Percentiles rank a stretch among this genome's conserved stretches.
phyloP scores from a whole-genome alignment of 257 asterid species.

The Nicotiana attenuata region DNA sequence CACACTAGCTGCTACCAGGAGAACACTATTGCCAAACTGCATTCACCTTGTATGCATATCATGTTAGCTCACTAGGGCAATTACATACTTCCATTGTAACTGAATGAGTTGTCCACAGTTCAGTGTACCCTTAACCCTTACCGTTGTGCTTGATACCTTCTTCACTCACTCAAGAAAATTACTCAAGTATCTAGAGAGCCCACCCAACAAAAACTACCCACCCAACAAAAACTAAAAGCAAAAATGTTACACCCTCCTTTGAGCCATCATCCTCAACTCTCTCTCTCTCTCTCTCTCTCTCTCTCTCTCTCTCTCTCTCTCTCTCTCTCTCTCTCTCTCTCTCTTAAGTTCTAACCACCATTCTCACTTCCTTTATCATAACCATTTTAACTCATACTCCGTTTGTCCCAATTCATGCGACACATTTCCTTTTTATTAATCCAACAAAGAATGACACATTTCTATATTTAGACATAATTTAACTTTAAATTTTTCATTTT shows the following conservation, averaged over 20 bases:
- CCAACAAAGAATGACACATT: too few relatives aligned
- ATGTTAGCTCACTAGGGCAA: background rate
- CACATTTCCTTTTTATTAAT: too few relatives aligned
- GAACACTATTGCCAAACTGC: background rate
- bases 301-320: background rate
- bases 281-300: background rate
- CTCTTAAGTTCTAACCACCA: background rate
- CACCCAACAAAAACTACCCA: background rate
- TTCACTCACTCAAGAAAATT: background rate
- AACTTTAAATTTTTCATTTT: too few relatives aligned
- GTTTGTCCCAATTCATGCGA: too few relatives aligned
- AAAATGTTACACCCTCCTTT: background rate
- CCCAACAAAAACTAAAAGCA: background rate
- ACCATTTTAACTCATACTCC: background rate
- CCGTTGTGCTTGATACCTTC: background rate
- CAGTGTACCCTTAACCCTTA: background rate
- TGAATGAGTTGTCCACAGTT: background rate
- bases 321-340: background rate
- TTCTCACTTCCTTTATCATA: background rate
- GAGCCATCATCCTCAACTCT: background rate
- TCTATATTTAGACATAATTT: too few relatives aligned
- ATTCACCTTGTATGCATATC: background rate
- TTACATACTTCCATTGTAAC: background rate
- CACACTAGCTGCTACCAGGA: background rate
- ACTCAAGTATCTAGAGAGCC: background rate